phyloP scores from a whole-genome alignment of 495 filamentous ascomycete genomes.

The Bacidia rubella region DNA sequence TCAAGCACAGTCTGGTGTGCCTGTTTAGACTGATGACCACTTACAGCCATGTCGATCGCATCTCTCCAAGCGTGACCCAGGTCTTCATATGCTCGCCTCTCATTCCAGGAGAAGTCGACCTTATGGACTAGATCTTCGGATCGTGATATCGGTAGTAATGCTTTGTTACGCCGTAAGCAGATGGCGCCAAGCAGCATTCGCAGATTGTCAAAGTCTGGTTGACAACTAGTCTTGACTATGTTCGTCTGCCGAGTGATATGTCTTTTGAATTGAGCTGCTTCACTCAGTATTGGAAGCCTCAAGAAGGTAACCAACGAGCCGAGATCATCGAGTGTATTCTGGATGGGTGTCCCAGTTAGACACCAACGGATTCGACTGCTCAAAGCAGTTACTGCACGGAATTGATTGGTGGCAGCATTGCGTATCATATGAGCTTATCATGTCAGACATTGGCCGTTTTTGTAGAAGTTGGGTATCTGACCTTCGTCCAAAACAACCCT shows the following conservation, averaged over 20 bases:
- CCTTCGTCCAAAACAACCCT: not conserved
- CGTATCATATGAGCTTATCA: slow-evolving; percentile 18
- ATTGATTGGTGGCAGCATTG: slow-evolving; percentile 14
- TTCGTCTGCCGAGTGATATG: not conserved
- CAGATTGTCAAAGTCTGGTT: not conserved
- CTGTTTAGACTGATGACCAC: not conserved
- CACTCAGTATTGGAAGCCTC: not conserved
- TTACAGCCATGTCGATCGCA: not conserved
- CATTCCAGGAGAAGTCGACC: not conserved
- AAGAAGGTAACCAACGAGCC: slow-evolving; percentile 17
- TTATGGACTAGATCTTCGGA: not conserved
- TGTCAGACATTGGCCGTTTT: not conserved
- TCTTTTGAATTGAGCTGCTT: not conserved
- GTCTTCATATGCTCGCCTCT: not conserved
- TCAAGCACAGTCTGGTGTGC: not conserved
- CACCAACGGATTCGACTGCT: slow-evolving; percentile 16
- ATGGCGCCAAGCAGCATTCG: not conserved
- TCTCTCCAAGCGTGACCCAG: not conserved
- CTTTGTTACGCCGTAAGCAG: not conserved
- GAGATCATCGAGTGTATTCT: slow-evolving; percentile 18
- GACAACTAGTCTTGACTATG: not conserved
- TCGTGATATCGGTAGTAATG: not conserved
- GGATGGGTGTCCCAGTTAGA: slow-evolving; percentile 20
- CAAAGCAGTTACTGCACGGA: slow-evolving; percentile 9
- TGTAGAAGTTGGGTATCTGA: not conserved